phyloP scores from a whole-genome alignment of 2,329 filamentous ascomycete genomes.

The Hypomyces perniciosus region DNA sequence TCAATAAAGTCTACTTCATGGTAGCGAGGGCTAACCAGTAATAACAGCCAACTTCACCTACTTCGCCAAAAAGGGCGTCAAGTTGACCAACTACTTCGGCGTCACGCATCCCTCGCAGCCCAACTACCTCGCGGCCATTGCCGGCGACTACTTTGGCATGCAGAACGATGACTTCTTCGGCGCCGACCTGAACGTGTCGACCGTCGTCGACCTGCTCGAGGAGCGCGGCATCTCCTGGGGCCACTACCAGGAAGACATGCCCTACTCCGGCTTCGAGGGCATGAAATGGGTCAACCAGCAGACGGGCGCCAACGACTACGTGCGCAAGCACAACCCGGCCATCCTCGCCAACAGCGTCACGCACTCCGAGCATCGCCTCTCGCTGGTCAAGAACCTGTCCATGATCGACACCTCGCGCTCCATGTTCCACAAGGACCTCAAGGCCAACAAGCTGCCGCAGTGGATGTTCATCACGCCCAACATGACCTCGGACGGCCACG shows the following conservation, averaged over 20 bases:
- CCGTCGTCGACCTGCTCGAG: constrained; percentile 63
- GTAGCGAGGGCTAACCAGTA: background rate
- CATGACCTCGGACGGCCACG: constrained; percentile 72
- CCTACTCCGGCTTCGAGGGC: constrained; percentile 68
- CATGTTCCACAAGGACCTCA: constrained; percentile 62
- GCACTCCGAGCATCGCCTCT: constrained; percentile 51
- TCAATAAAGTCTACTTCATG: background rate
- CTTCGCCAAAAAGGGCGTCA: constrained; percentile 27
- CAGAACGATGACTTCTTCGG: constrained; percentile 59
- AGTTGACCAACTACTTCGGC: constrained; percentile 40
- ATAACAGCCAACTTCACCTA: constrained; percentile 22
- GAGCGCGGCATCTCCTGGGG: constrained; percentile 60
- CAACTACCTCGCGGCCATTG: constrained; percentile 65
- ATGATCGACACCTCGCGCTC: constrained; percentile 36
- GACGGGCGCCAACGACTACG: constrained; percentile 66
- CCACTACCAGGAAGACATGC: constrained; percentile 72
- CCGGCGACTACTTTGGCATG: constrained; percentile 70
- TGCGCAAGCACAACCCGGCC: constrained; percentile 72
- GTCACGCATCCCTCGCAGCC: constrained; percentile 69
- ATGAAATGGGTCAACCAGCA: constrained; percentile 55
- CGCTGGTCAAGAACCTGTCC: constrained; percentile 66
- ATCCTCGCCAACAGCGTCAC: constrained; percentile 63
- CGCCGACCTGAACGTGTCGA: constrained; percentile 55
- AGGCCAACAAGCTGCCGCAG: constrained; percentile 59
- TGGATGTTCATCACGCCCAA: constrained; percentile 67